phyloP scores from a whole-genome alignment of 1,284 basidiomycete species.

The Cutaneotrichosporon mucoides region DNA sequence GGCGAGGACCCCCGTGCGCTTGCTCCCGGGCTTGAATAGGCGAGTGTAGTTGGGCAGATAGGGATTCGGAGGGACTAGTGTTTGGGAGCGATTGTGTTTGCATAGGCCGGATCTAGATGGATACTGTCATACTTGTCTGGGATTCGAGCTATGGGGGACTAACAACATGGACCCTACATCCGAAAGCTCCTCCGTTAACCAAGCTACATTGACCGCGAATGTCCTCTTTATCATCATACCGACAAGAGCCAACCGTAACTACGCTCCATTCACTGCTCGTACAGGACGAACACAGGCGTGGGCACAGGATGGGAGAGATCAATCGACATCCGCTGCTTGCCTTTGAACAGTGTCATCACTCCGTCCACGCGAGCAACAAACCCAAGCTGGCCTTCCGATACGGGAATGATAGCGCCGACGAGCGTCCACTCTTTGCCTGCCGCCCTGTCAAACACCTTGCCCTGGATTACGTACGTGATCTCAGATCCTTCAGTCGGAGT shows the following conservation, averaged over 20 bases:
- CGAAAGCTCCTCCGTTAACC: too few species aligned
- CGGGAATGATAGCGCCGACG: neutral
- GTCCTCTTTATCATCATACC: too few species aligned
- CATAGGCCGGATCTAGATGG: too few species aligned
- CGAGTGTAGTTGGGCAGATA: neutral
- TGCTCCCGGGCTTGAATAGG: slow-evolving; percentile 39
- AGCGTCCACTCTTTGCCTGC: neutral
- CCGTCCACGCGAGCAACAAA: neutral
- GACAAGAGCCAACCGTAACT: too few species aligned
- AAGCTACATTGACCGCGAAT: too few species aligned
- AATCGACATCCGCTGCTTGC: neutral
- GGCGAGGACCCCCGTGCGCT: slow-evolving; percentile 34
- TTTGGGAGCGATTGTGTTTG: too few species aligned
- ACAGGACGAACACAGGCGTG: neutral
- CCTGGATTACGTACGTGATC: neutral
- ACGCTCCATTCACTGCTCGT: too few species aligned
- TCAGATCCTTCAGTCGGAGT: too few species aligned
- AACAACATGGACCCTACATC: too few species aligned
- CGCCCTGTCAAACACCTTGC: neutral
- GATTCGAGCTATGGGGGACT: too few species aligned
- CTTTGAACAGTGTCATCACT: neutral
- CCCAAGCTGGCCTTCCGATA: neutral
- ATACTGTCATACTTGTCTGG: neutral
- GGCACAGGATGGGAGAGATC: neutral
- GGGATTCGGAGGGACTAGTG: too few species aligned